Conservation (phyloP, 192 early-diverging fungal species). For the Gonapodya sp. region DNA sequence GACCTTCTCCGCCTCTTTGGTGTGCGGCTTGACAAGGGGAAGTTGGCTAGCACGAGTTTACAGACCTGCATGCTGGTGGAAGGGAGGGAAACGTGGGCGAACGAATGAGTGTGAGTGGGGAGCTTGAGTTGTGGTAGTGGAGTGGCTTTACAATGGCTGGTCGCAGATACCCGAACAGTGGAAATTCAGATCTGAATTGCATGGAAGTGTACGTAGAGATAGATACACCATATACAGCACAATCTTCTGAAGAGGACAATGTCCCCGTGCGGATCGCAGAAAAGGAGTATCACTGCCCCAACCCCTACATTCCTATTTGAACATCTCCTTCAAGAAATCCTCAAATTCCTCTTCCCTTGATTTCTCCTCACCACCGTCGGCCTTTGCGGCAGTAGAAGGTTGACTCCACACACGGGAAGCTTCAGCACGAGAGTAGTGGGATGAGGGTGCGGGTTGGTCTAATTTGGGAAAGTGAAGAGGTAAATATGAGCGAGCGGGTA, state of each 20-base stretch:
- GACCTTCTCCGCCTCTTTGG: background rate
- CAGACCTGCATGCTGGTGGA: background rate
- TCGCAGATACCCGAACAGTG: no score
- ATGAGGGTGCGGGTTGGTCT: background rate
- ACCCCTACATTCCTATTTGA: conserved; percentile 39
- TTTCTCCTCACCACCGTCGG: conserved; percentile 19
- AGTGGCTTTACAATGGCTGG: no score
- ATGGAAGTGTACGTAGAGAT: no score
- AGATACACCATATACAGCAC: no score
- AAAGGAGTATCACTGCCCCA: no score
- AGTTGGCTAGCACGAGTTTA: background rate
- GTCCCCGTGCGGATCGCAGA: no score
- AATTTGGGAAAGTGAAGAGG: no score
- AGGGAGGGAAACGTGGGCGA: background rate
- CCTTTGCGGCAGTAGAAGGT: conserved; percentile 15
- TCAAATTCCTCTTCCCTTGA: conserved; percentile 51
- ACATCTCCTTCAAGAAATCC: conserved; percentile 49
- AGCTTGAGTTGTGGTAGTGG: no score
- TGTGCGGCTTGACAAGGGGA: background rate
- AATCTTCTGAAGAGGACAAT: no score
- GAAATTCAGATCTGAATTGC: no score
- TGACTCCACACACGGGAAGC: conserved; percentile 23
- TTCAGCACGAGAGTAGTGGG: conserved; percentile 1
- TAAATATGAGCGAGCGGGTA: background rate
- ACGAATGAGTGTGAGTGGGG: no score